A percentile compares a stretch with the other conserved stretches of the same genome.
phyloP scores from a whole-genome alignment of 495 filamentous ascomycete species.

The Cercophora newfieldiana region DNA sequence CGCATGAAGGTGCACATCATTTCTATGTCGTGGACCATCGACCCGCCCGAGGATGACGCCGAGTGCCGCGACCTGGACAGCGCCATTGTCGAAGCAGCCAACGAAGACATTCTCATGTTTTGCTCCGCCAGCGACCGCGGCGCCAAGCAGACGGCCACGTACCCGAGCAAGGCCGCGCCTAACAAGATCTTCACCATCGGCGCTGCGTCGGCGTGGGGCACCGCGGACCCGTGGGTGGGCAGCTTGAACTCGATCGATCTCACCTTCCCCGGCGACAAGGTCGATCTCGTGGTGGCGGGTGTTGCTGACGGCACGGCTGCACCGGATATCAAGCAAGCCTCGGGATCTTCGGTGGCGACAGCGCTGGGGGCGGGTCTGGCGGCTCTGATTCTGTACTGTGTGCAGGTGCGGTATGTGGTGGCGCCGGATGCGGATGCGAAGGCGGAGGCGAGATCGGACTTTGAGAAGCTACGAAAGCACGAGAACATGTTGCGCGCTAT shows the following conservation, averaged over 20 bases:
- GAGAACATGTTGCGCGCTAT: neutral
- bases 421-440: neutral
- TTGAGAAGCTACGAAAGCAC: neutral
- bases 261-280: neutral
- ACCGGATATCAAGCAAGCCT: neutral
- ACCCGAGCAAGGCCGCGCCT: conserved; percentile 8
- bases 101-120: conserved; percentile 23
- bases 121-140: conserved; percentile 19
- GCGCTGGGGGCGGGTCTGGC: neutral
- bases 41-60: conserved; percentile 7
- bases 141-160: conserved; percentile 10
- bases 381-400: neutral
- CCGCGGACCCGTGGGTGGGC: neutral
- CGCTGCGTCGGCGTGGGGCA: neutral
- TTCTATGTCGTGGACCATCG: conserved; percentile 26
- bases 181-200: conserved; percentile 21
- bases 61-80: conserved; percentile 5
- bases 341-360: neutral
- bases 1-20: conserved; percentile 21
- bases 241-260: neutral
- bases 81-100: conserved; percentile 13
- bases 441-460: neutral
- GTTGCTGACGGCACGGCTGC: neutral
- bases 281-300: neutral
- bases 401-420: neutral